Evolutionary conservation across 208 protist species (phyloP), one percentile per base, ranked within the genome.

Genomic region (Wallacemonas sp.): DNA sequence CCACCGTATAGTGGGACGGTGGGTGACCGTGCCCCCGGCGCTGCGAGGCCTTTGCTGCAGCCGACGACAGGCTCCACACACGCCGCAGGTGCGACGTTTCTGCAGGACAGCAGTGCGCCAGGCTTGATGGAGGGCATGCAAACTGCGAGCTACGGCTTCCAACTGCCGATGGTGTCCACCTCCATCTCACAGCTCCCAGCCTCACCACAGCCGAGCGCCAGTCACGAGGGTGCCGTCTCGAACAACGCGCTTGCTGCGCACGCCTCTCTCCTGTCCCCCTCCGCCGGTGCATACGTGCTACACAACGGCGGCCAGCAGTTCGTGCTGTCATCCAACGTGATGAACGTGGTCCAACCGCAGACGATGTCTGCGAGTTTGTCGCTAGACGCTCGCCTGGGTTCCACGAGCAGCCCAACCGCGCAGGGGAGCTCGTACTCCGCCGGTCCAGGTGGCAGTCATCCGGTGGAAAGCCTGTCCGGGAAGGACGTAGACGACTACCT

Each of bases 221-320:
- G 13, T n/a, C 37, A 42, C 13, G 37, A 42, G 13, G 17, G 10
- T 10, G 37, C 37, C 37, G 17, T 17, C 10, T 10, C 17, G 37
- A 42, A 42, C 17, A 17, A 10, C 37, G 10, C 37, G 17, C 37
- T 42, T 17, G 13, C 17, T n/a, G 30, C 50, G 3, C 30, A 57
- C 30, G 50, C 30, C 50, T 57, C 50, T 12, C 50, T 57, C 15
- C 50, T 57, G 4, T 48, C 38, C 8, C 55, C 55, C 37, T 29
- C 34, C 24, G 55, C 30, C 22, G 39, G 55, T 17, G 26, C 61
- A 3, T 34, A 66, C 21, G 68, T 84, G 59, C 45, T 83, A 30
- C 54, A 74, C 37, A 63, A 80, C 1, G 65, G 66, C 37, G 63
- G 73, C 24, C 68, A 68, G 22, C 78, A 84, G 66, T 80, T 72